Evolutionary conservation across 495 filamentous ascomycete genomes (phyloP).

Genomic region (Aspergillus hancockii): DNA sequence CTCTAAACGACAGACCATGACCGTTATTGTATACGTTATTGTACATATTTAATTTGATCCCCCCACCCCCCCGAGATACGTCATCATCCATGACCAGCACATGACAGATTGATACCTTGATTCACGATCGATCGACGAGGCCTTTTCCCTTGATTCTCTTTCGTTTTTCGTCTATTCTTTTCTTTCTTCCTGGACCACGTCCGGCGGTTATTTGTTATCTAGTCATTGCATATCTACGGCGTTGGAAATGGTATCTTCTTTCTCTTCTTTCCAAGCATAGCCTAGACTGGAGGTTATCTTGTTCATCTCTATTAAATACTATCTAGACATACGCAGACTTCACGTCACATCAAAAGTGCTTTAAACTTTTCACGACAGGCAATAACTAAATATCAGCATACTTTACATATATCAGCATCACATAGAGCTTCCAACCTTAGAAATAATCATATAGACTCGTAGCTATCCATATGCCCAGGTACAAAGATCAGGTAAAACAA

Average conservation of each 20-base stretch:
- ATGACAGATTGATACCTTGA: not conserved
- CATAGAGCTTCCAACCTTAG: too few relatives aligned
- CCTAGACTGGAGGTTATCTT: not conserved
- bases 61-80: not conserved
- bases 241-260: slow-evolving; percentile 13
- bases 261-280: slow-evolving; percentile 8
- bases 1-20: slow-evolving; percentile 6
- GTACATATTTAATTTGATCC: slow-evolving; percentile 7
- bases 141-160: not conserved
- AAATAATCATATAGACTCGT: too few relatives aligned
- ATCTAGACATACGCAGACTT: not conserved
- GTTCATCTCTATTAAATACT: not conserved
- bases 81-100: not conserved
- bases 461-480: not conserved
- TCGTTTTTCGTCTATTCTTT: not conserved
- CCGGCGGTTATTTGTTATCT: slow-evolving; percentile 1
- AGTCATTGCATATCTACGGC: slow-evolving; percentile 4
- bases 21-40: slow-evolving; percentile 10
- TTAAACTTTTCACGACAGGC: not conserved
- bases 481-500: not conserved
- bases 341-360: not conserved
- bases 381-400: not conserved
- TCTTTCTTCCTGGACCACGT: slow-evolving; percentile 1
- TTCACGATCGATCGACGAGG: not conserved
- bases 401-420: not conserved